Evolutionary conservation across 2,329 filamentous ascomycete species (phyloP), one percentile per base, ranked within the genome.

Genomic region (Colletotrichum gloeosporioides): DNA sequence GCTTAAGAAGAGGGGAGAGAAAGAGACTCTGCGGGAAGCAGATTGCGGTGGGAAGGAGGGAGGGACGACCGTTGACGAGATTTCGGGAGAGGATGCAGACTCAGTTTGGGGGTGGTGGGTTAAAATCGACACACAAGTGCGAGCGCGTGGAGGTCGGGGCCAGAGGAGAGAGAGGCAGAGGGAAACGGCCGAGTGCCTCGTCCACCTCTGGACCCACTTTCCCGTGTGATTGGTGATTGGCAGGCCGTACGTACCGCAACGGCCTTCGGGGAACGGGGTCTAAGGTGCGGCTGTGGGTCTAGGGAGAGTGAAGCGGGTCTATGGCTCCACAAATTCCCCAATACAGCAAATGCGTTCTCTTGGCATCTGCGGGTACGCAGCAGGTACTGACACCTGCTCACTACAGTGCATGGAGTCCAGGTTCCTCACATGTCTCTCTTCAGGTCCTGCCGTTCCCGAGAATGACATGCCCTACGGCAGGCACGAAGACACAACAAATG

Each of bases 151-250:
- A 74, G 67, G 32, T 65, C 59, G 71, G 73, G 73, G 73, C 53
- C 39, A 63, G 27, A 68, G 53, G 49, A 49, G 25, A 27, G 5
- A 32, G 32, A 57, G 27, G 53, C 53, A 69, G 59, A 65, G 70
- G 64, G 29, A 73, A 55, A 65, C 64, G 64, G 44, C 70, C 73
- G 70, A 73, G 57, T 76, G 70, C 65, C 55, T 64, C 69, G 15
- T 49, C 55, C 55, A 32, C 36, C 10, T 53, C 44, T 53, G 32
- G 57, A 49, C 22, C 68, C 68, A 63, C 39, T 62, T 49, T 70
- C 25, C 44, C 57, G 22, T 69, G 57, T 65, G 34, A 73, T 73
- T 76, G 70, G 67, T 69, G 73, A 61, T 32, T 44, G 59, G 49
- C n/a, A 55, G 55, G 32, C 63, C 70, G 64, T 59, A 53, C n/a